phyloP scores from a whole-genome alignment of 352 stramenopile genomes.

The Globisporangium splendens region DNA sequence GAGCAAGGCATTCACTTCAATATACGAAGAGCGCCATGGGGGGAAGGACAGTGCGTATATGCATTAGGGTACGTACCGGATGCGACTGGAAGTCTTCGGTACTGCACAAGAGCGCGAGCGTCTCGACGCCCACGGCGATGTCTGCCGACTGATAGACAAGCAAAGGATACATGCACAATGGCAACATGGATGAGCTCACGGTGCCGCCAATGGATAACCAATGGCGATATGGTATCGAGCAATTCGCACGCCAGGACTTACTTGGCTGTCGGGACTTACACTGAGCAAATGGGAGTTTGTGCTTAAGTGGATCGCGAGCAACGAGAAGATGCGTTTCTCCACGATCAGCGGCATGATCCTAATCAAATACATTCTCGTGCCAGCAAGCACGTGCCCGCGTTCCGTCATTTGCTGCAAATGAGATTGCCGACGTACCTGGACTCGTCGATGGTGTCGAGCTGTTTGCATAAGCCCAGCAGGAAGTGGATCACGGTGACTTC shows the following conservation, averaged over 20 bases:
- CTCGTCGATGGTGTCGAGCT: conserved; percentile 83
- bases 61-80: conserved; percentile 18
- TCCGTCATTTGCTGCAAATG: neutral
- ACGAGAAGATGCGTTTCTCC: conserved; percentile 73
- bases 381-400: neutral
- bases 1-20: neutral
- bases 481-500: conserved; percentile 89
- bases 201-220: too few species aligned
- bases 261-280: conserved; percentile 25
- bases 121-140: conserved; percentile 53
- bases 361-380: neutral
- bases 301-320: conserved; percentile 79
- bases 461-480: conserved; percentile 74
- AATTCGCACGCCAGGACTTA: conserved; percentile 8
- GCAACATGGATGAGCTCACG: too few species aligned
- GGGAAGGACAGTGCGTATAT: too few species aligned
- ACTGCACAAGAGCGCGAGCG: conserved; percentile 70
- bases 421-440: conserved; percentile 34
- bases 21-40: too few species aligned
- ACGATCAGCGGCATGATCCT: conserved; percentile 85
- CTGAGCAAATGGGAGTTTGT: conserved; percentile 45
- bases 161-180: neutral
- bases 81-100: conserved; percentile 86
- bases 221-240: neutral
- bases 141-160: conserved; percentile 31